These are phyloP conservation scores for Friedmanniomyces simplex DNA, from an alignment of 495 filamentous ascomycete species.

Conservation along the genomic window DNA sequence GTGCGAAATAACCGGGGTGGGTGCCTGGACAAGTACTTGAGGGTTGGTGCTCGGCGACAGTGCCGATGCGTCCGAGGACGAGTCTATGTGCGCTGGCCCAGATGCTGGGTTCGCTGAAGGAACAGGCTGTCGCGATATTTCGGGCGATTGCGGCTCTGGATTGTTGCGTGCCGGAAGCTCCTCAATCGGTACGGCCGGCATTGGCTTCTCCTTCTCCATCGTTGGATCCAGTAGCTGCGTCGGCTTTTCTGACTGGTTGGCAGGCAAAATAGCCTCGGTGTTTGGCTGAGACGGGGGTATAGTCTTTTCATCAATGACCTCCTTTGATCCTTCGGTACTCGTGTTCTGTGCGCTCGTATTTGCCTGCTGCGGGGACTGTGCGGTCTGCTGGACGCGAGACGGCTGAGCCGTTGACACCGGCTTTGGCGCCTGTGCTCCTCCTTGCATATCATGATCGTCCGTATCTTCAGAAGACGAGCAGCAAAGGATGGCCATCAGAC, in stretches of 20 bases:
- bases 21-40: slow-evolving; percentile 26
- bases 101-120: neutral
- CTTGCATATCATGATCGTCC: slow-evolving; percentile 51
- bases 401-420: slow-evolving; percentile 48
- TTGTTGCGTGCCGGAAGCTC: slow-evolving; percentile 14
- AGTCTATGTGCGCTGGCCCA: neutral
- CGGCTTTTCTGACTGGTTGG: slow-evolving; percentile 16
- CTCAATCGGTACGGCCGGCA: slow-evolving; percentile 13
- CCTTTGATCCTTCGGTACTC: slow-evolving; percentile 48
- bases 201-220: slow-evolving; percentile 14
- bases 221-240: neutral
- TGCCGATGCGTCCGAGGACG: neutral
- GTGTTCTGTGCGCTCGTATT: slow-evolving; percentile 42
- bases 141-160: neutral
- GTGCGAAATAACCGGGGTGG: slow-evolving; percentile 29
- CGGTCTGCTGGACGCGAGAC: slow-evolving; percentile 44
- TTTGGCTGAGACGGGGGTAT: neutral
- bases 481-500: slow-evolving; percentile 68
- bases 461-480: slow-evolving; percentile 59
- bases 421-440: slow-evolving; percentile 53
- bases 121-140: neutral
- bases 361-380: slow-evolving; percentile 25
- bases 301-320: slow-evolving; percentile 46
- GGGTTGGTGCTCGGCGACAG: slow-evolving; percentile 8
- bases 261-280: neutral